Evolutionary conservation across 2,329 filamentous ascomycete genomes (phyloP), one percentile per base, ranked within the genome.

Genomic region (Fusarium sp.): DNA sequence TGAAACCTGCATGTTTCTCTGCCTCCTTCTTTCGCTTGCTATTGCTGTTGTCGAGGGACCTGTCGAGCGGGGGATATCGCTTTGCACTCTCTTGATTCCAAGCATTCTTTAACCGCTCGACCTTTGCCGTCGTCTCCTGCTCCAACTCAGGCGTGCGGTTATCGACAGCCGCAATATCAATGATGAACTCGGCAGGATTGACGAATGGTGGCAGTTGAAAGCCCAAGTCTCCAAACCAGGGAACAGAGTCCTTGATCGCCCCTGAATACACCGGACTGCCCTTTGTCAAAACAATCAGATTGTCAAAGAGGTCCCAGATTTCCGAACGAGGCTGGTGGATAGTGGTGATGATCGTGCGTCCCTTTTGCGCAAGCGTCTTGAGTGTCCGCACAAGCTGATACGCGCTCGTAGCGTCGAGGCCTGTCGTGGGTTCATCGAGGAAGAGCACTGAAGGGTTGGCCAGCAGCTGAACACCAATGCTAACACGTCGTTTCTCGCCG

Each of bases 271-370:
- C 84, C 0, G 88, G 85, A 31, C 83, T 84, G 0, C 91, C 91
- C 65, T 81, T 83, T 2, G 89, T 87, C 4, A 93, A 74, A 11
- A 93, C 80, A 9, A 92, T 79, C 7, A 93, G 79, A 56, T 87
- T 86, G 72, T 93, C 90, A 69, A 93, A 91, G 13, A 92, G 80
- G 29, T 85, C 83, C 90, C 90, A 93, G 12, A 93, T 93, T 72
- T 93, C 91, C 0, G 89, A 92, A 19, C 91, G 82, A 19, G 91
- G 91, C 61, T 92, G 89, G 72, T 93, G 91, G 32, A 93, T 91
- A 0, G 89, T 92, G 0, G 88, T 88, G 12, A 93, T 84, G 51
- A 93, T 81, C 0, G 89, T 93, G 24, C 90, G 79, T 0, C 89
- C 90, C 70, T 89, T 89, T 32, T 80, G 79, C 0, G 90, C 88